Base-by-base conservation (phyloP, 1,139 yeast genomes). In the Yamadazyma siamensis region DNA sequence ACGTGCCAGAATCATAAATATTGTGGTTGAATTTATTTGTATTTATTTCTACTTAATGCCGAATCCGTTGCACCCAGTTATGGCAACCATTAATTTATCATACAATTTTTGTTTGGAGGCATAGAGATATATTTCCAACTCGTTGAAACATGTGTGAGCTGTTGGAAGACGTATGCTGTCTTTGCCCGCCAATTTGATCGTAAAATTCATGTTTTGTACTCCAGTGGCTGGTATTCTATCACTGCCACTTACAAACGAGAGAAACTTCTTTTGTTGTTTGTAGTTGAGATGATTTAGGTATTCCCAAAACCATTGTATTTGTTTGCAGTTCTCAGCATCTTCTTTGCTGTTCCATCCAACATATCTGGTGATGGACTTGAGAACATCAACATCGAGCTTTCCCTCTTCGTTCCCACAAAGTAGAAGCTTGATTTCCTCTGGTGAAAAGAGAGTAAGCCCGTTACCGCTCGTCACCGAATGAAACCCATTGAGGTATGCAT, bases 141-240 rank as follows among this genome's bases (percentile, higher is more conserved):
- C 96, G 50, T 88, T 89, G 59, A 89, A 91, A 47, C 97, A 91
- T 0, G 97, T 91, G 49, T 89, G 97, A 0, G 96, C 89, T 8
- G 81, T 61, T 0, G 97, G 97, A 17, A 88, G 59, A 29, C 81
- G 61, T 4, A 71, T 60, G 31, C 64, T 53, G 38, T 74, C 76
- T 3, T 59, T 65, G 3, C 81, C 80, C 13, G 77, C 44, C 32
- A 71, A 61, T 22, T 78, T 70, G 27, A 85, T 75, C 40, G 80
- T 80, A 47, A 89, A 81, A 25, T 69, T 69, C 59, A 89, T 59
- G 33, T 84, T 80, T 27, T 80, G 79, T 13, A 86, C 67, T 0
- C 97, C 98, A 0, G 95, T 86, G 0, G 96, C 95, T 0, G 97
- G 97, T 9, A 91, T 71, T 28, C 96, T 62, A 49, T 88, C 96